Evolutionary conservation across 2,329 filamentous ascomycete species (phyloP).

Genomic region (Tricladium varicosporioides): DNA sequence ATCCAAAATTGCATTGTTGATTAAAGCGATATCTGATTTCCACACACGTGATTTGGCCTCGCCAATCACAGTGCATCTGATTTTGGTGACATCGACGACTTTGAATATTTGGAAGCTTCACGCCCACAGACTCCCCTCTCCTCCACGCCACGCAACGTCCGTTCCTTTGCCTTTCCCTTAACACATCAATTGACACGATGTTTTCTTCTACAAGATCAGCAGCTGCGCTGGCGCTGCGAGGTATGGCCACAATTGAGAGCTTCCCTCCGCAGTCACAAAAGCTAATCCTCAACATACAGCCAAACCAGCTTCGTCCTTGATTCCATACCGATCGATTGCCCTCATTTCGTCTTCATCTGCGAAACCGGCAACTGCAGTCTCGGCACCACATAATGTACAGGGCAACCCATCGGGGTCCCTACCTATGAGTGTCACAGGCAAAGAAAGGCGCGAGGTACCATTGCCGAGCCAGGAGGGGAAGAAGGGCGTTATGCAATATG

Average conservation of each 20-base stretch:
- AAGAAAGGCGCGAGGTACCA: constrained; percentile 66
- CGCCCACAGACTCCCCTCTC: background rate
- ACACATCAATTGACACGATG: constrained; percentile 34
- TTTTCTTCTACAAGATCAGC: constrained; percentile 42
- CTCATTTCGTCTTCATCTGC: constrained; percentile 65
- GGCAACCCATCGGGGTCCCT: constrained; percentile 52
- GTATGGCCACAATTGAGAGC: constrained; percentile 28
- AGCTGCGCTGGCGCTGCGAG: constrained; percentile 43
- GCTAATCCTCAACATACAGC: constrained; percentile 44
- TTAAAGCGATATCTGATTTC: background rate
- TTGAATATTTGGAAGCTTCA: background rate
- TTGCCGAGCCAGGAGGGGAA: constrained; percentile 75
- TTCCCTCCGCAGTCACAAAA: constrained; percentile 15
- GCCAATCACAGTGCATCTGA: background rate
- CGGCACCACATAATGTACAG: constrained; percentile 49
- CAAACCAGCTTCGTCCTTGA: constrained; percentile 62
- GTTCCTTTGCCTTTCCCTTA: constrained; percentile 24
- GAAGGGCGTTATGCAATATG: constrained; percentile 81
- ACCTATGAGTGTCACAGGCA: constrained; percentile 47
- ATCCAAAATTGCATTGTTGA: background rate
- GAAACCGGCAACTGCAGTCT: constrained; percentile 58
- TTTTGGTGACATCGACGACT: background rate
- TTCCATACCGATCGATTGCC: constrained; percentile 61
- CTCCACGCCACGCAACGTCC: constrained; percentile 12
- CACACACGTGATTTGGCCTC: background rate